Evolutionary conservation across 495 filamentous ascomycete species (phyloP), one percentile per base, ranked within the genome.

Genomic region (Hapsidospora chrysogenum): DNA sequence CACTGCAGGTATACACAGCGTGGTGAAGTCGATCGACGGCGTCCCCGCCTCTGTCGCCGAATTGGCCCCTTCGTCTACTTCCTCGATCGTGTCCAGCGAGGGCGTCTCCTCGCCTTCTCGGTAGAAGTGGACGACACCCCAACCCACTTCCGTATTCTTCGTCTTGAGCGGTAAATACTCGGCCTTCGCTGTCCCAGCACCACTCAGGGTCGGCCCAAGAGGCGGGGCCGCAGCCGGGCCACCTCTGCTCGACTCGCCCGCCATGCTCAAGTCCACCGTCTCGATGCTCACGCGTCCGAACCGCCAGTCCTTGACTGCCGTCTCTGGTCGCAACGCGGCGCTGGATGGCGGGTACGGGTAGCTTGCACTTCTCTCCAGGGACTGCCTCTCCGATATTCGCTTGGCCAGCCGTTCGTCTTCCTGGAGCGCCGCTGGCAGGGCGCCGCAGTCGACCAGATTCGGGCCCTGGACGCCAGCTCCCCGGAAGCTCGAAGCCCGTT

Each of bases 61-160:
- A 37, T 42, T 42, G 2, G 41, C 41, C 13, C 44, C 49, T 23
- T 57, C 58, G 17, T 52, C 47, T 37, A 42, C 31, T 28, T 34
- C 39, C 30, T 41, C 54, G 42, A 20, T 47, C 29, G 29, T 44
- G 41, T 33, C 40, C 21, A 56, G 54, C 10, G 65, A 61, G 7
- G 76, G 62, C 6, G 76, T 83, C 51, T 87, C 82, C 36, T 82
- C 69, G 4, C 67, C 69, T 55, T 97, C 89, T 2, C 86, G 70
- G 44, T 95, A 97, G 4, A 97, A 61, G 56, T 94, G 89, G 11
- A 97, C 85, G 17, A 96, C 74, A 1, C 89, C 89, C 76, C 80
- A 95, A 9, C 87, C 80, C 19, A 86, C 66, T 39, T 94, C 81
- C 13, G 80, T 79, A 40, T 78, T 72, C 53, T 80, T 76, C 17